Evolutionary conservation across 73 alveolate species (phyloP).

Genomic region (Stentor roeselii): DNA sequence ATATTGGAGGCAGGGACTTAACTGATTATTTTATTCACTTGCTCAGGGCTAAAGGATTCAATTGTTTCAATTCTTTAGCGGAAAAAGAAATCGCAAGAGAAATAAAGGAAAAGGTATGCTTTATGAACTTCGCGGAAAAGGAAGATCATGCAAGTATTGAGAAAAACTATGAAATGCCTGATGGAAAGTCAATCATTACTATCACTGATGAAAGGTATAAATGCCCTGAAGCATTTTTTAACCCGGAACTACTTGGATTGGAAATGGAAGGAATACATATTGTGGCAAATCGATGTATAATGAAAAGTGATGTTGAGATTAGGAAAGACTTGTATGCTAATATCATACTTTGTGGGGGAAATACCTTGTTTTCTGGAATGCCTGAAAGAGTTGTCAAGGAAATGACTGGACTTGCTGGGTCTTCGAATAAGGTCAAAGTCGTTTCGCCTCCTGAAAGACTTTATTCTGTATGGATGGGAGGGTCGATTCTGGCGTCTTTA

Average conservation of each 20-base stretch:
- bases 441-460: constrained; percentile 74
- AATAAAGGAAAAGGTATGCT: constrained; percentile 57
- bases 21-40: constrained; percentile 68
- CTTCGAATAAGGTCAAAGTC: constrained; percentile 44
- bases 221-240: constrained; percentile 85
- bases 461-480: constrained; percentile 82
- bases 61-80: constrained; percentile 24
- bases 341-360: constrained; percentile 72
- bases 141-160: constrained; percentile 69
- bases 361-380: constrained; percentile 61
- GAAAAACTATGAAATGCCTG: constrained; percentile 73
- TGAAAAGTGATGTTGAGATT: constrained; percentile 94
- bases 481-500: constrained; percentile 72
- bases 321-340: constrained; percentile 73
- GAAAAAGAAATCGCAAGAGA: constrained; percentile 48
- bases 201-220: constrained; percentile 64
- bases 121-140: constrained; percentile 65
- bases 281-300: constrained; percentile 74
- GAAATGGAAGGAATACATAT: constrained; percentile 73
- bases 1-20: constrained; percentile 88
- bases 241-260: constrained; percentile 62
- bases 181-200: constrained; percentile 66
- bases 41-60: constrained; percentile 36
- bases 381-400: constrained; percentile 57
- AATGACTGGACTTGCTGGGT: constrained; percentile 32